Base-by-base conservation (phyloP, 768 basidiomycete species). In the Collybia mongolica region DNA sequence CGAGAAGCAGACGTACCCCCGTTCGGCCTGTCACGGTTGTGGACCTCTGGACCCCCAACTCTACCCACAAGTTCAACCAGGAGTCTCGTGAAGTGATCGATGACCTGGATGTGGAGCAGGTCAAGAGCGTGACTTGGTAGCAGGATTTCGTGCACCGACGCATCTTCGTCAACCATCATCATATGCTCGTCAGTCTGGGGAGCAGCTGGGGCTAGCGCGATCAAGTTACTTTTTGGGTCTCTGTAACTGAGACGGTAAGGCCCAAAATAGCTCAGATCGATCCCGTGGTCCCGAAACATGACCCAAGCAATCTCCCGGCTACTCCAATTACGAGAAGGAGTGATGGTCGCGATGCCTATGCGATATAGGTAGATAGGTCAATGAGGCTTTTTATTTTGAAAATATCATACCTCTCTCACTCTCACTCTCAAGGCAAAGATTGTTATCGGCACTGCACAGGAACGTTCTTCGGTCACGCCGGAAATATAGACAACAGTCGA, bases 401-500 rank as follows among this genome's bases (percentile, higher is more conserved):
- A 46, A 62, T 49, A 32, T 53, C 52, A 23, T 54, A 66, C 67
- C 62, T 62, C 37, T 42, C 40, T 50, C 53, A 46, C 69, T 72
- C 58, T 78, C 73, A 28, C 72, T 72, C 54, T 82, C 73, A 44
- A 82, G 69, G 49, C 76, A 79, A 24, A 92, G 66, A 55, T 86
- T 86, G 41, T 79, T 83, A 65, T 93, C 90, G 41, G 74, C 80
- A 49, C 81, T 88, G 62, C 84, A 83, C 39, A 90, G 56, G 46
- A 77, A 69, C n/a, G 84, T 84, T 52, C 65, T 72, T n/a, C 72
- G 68, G 39, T 59, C 66, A n/a, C 67, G 72, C 35, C 56, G 65
- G 47, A 85, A 89, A 63, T 83, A 86, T 56, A 74, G 68, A 59
- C 84, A 87, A 57, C 90, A 93, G 62, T 92, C 91, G 46, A 87